Conservation (phyloP, 1,284 basidiomycete species). For the Meira nashicola region DNA sequence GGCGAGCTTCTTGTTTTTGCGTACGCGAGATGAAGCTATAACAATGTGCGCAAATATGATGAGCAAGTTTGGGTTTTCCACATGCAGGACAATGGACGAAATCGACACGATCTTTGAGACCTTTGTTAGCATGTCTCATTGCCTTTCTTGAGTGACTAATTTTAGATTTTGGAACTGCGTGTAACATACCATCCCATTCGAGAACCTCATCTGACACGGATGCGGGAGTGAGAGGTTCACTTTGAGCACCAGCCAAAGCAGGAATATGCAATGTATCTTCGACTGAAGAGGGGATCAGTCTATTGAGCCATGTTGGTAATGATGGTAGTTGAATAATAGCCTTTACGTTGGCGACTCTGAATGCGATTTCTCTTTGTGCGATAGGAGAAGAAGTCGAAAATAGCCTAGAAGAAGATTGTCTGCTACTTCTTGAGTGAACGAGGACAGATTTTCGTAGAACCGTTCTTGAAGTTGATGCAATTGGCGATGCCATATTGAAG, state of each 20-base stretch:
- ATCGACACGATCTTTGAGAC: constrained; percentile 86
- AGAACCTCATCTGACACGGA: background rate
- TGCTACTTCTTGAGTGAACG: too few species aligned
- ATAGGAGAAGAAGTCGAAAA: too few species aligned
- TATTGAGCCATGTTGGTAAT: background rate
- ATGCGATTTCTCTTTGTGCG: background rate
- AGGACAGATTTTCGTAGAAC: too few species aligned
- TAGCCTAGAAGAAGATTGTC: too few species aligned
- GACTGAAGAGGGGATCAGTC: background rate
- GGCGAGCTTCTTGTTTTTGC: constrained; percentile 51
- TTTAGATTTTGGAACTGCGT: constrained; percentile 93
- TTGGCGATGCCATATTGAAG: too few species aligned
- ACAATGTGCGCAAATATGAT: constrained; percentile 81
- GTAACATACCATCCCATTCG: constrained; percentile 72
- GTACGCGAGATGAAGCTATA: constrained; percentile 70
- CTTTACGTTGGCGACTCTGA: background rate
- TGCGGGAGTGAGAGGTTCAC: background rate
- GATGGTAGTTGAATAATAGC: background rate
- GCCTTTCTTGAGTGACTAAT: constrained; percentile 85
- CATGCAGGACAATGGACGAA: constrained; percentile 89
- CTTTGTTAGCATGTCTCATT: constrained; percentile 93
- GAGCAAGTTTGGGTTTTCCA: constrained; percentile 77
- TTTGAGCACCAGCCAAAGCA: background rate
- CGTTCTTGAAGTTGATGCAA: too few species aligned
- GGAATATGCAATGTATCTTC: background rate